phyloP scores from a whole-genome alignment of 1,284 basidiomycete species.

The Sporisorium exsertum region DNA sequence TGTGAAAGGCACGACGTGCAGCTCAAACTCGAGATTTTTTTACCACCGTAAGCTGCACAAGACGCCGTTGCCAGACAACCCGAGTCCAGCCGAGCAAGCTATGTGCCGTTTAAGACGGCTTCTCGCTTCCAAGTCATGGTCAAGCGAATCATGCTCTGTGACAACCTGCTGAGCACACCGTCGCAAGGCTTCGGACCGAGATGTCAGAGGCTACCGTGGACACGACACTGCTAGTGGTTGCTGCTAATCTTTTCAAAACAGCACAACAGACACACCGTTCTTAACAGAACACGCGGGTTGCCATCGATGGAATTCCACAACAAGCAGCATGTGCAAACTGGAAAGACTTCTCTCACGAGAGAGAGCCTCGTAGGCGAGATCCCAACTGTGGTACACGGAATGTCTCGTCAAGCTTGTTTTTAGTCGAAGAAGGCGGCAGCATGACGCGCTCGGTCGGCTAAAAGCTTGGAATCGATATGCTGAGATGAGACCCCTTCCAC shows the following conservation, averaged over 20 bases:
- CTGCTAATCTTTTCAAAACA: too few relatives aligned
- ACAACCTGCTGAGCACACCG: neutral
- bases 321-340: neutral
- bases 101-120: too few relatives aligned
- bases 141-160: neutral
- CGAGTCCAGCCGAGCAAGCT: constrained; percentile 9
- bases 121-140: neutral
- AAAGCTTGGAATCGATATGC: neutral
- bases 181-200: too few relatives aligned
- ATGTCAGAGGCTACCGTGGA: too few relatives aligned
- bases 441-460: constrained; percentile 1
- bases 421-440: neutral
- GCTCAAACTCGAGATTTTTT: too few relatives aligned
- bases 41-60: neutral
- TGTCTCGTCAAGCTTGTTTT: constrained; percentile 5
- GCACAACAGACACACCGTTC: too few relatives aligned
- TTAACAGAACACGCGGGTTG: neutral
- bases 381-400: neutral
- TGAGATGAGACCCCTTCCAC: too few relatives aligned
- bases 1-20: neutral
- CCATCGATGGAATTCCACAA: neutral
- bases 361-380: constrained; percentile 1
- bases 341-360: too few relatives aligned
- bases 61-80: neutral
- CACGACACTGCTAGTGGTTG: too few relatives aligned